These are phyloP conservation scores for Globisporangium nunn DNA, from an alignment of 352 stramenopile species.

Conservation along the genomic window DNA sequence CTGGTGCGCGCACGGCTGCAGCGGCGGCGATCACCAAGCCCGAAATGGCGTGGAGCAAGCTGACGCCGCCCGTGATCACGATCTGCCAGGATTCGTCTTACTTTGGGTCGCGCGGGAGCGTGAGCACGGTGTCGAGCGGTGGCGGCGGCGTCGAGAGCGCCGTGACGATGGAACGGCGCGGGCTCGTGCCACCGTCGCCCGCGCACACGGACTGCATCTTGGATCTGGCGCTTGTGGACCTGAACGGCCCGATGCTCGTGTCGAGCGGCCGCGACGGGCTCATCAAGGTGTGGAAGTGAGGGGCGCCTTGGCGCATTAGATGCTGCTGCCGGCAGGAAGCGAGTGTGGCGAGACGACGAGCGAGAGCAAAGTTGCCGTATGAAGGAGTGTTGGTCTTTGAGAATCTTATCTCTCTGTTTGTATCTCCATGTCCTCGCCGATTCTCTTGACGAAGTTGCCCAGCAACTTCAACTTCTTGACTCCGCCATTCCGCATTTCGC, in stretches of 20 bases:
- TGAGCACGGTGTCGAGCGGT: slow-evolving; percentile 35
- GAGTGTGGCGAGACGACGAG: not conserved
- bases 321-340: not conserved
- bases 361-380: not conserved
- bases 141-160: slow-evolving; percentile 58
- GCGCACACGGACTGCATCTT: slow-evolving; percentile 93
- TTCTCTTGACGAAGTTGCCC: slow-evolving; percentile 1
- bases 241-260: slow-evolving; percentile 88
- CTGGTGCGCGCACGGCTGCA: slow-evolving; percentile 9
- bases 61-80: slow-evolving; percentile 75
- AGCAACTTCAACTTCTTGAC: not conserved
- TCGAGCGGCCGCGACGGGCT: slow-evolving; percentile 92
- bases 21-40: slow-evolving; percentile 56
- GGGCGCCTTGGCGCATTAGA: not conserved
- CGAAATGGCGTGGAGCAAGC: slow-evolving; percentile 83
- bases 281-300: slow-evolving; percentile 95
- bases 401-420: not conserved
- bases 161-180: slow-evolving; percentile 83
- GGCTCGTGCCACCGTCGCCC: slow-evolving; percentile 79
- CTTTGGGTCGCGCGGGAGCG: slow-evolving; percentile 42
- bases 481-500: not conserved
- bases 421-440: not conserved
- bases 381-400: not conserved
- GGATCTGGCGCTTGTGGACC: slow-evolving; percentile 92
- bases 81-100: slow-evolving; percentile 82